Evolutionary conservation across 805 yeast species (phyloP).

Genomic region (Yamadazyma tumulicola): DNA sequence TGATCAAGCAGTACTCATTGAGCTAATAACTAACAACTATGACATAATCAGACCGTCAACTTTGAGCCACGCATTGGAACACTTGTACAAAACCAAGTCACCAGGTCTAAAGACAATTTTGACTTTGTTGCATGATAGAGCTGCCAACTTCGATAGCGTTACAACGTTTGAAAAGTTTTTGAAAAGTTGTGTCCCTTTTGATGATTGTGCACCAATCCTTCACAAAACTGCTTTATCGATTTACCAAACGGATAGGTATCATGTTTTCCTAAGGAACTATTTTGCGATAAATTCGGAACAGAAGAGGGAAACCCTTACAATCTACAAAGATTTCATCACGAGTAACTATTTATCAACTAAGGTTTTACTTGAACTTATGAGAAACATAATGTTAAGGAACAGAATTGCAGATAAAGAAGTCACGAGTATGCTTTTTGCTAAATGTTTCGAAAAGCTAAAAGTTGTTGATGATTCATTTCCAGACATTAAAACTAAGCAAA

Average conservation of each 20-base stretch:
- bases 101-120: no score
- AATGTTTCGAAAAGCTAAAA: conserved; percentile 3
- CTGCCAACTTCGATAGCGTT: neutral
- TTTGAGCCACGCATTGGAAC: neutral
- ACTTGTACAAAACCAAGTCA: neutral
- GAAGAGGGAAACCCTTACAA: neutral
- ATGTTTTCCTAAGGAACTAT: conserved; percentile 1
- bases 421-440: conserved; percentile 2
- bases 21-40: neutral
- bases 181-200: neutral
- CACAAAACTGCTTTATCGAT: conserved; percentile 6
- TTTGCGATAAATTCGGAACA: conserved; percentile 3
- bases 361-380: conserved; percentile 9
- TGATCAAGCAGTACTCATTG: neutral
- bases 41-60: neutral
- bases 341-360: conserved; percentile 1
- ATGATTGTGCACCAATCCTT: conserved; percentile 1
- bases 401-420: conserved; percentile 9
- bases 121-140: neutral
- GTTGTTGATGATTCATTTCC: neutral
- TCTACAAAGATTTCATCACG: conserved; percentile 5
- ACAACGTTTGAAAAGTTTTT: conserved; percentile 5
- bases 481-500: conserved; percentile 4
- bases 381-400: conserved; percentile 12
- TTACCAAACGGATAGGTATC: neutral